Evolutionary conservation across 345 rosid genomes (phyloP).

Genomic region (Eucalyptus globulus): DNA sequence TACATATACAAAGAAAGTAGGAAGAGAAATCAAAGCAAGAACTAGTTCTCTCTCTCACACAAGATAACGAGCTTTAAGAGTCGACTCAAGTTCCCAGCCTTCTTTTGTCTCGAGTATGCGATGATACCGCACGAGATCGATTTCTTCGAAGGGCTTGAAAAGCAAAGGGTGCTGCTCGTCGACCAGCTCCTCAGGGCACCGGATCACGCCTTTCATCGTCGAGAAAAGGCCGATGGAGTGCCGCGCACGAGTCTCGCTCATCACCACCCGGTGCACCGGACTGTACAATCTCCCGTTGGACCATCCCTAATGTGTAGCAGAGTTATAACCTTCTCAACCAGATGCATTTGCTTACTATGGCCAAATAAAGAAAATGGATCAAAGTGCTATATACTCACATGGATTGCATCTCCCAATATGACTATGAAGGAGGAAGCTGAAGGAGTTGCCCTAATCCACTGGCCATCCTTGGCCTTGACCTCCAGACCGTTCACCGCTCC

Average conservation of each 20-base stretch:
- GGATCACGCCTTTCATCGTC: neutral
- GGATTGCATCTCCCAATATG: neutral
- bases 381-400: neutral
- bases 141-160: slow-evolving; percentile 15
- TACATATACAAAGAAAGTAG: neutral
- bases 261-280: neutral
- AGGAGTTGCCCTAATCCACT: neutral
- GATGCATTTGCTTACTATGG: neutral
- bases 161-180: slow-evolving; percentile 15
- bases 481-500: neutral
- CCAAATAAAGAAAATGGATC: neutral
- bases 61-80: slow-evolving; percentile 1
- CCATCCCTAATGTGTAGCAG: neutral
- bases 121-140: neutral
- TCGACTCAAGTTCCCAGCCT: neutral
- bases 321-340: neutral
- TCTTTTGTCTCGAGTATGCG: neutral
- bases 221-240: slow-evolving; percentile 11
- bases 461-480: neutral
- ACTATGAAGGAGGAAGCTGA: neutral
- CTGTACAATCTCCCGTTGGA: neutral
- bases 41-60: neutral
- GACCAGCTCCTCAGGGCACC: slow-evolving; percentile 7
- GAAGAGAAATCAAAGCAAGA: neutral
- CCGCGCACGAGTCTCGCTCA: neutral